phyloP scores from a whole-genome alignment of 257 asterid species.

The Capsicum pubescens region DNA sequence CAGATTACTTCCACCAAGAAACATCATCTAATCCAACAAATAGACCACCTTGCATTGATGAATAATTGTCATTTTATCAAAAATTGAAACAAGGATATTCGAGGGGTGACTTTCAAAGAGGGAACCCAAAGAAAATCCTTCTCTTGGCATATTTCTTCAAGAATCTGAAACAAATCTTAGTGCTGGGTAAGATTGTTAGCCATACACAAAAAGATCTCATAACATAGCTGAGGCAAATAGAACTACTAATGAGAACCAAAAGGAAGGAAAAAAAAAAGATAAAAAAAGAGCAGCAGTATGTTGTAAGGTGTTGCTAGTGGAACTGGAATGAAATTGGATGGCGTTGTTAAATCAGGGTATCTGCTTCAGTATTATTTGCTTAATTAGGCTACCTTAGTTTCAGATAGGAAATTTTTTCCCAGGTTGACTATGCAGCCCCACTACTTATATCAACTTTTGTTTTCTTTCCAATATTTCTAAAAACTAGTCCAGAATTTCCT shows the following conservation, averaged over 20 bases:
- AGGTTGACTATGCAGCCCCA: not conserved
- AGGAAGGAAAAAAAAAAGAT: not conserved
- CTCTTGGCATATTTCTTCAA: not conserved
- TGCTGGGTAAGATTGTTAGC: conserved; percentile 10
- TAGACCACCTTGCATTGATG: conserved; percentile 20
- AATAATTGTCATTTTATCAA: conserved; percentile 5
- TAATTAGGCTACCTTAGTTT: not conserved
- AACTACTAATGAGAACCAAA: not conserved
- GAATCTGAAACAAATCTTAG: not conserved
- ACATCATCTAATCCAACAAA: conserved; percentile 4
- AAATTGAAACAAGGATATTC: not conserved
- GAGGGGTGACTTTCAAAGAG: not conserved
- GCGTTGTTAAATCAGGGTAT: not conserved
- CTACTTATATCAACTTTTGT: not conserved
- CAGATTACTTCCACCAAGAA: conserved; percentile 13
- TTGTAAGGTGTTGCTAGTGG: not conserved
- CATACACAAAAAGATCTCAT: not conserved
- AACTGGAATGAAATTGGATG: not conserved
- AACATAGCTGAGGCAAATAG: not conserved
- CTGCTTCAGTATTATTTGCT: not conserved
- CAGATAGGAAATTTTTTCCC: not conserved
- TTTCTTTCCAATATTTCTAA: not conserved
- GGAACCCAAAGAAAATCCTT: not conserved
- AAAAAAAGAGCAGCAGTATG: not conserved
- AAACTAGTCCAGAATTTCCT: conserved; percentile 1